These are phyloP conservation scores for Macrolepiota dolichaula DNA, from an alignment of 768 basidiomycete species.

Conservation along the genomic window DNA sequence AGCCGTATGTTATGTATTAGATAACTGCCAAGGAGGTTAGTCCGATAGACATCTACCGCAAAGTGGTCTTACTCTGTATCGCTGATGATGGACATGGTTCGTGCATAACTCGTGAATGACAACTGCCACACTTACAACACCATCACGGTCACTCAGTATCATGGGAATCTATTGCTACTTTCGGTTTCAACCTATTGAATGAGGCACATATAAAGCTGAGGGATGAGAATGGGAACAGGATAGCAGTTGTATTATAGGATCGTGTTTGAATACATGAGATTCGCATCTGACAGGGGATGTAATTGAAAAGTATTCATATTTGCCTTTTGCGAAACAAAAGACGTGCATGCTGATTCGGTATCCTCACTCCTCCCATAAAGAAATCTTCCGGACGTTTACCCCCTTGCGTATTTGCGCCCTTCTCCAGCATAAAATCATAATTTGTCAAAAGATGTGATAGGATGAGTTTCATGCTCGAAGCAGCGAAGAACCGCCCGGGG, in stretches of 20 bases:
- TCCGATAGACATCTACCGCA: background rate
- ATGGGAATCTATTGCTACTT: slow-evolving; percentile 1
- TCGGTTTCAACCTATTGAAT: background rate
- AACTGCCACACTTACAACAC: background rate
- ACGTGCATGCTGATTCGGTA: slow-evolving; percentile 12
- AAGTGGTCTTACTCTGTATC: slow-evolving; percentile 50
- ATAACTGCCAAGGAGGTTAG: slow-evolving; percentile 33
- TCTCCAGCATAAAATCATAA: slow-evolving; percentile 15
- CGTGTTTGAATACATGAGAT: background rate
- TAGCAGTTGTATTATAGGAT: no score
- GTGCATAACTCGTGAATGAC: background rate
- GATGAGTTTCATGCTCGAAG: slow-evolving; percentile 13
- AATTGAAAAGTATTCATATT: background rate
- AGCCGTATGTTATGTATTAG: slow-evolving; percentile 84
- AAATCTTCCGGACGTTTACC: slow-evolving; percentile 8
- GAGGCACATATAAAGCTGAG: no score
- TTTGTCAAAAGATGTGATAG: slow-evolving; percentile 11
- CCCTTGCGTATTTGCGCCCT: background rate
- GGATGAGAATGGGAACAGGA: no score
- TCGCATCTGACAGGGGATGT: background rate
- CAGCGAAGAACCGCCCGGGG: slow-evolving; percentile 21
- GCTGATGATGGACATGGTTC: slow-evolving; percentile 56
- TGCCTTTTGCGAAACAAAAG: slow-evolving; percentile 12
- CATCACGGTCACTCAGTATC: no score
- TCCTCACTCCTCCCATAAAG: slow-evolving; percentile 8